Conservation (phyloP, 2,329 filamentous ascomycete species). For the Epichloe typhina region DNA sequence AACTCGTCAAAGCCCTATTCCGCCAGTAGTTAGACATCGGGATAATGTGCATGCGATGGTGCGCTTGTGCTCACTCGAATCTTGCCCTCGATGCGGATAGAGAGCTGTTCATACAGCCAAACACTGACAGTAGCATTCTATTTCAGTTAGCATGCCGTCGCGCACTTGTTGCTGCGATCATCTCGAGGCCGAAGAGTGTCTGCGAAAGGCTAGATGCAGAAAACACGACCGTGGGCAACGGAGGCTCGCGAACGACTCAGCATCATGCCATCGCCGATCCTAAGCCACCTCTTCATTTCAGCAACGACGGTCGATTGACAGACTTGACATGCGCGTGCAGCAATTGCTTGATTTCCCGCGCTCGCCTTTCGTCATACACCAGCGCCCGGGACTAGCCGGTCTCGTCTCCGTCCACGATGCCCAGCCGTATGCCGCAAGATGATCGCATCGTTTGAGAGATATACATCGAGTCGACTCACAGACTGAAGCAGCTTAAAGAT, state of each 20-base stretch:
- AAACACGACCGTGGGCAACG: too few species aligned
- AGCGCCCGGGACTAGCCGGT: not conserved
- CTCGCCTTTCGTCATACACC: not conserved
- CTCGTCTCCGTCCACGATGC: not conserved
- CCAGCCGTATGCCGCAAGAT: not conserved
- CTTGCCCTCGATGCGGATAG: constrained; percentile 89
- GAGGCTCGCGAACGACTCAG: too few species aligned
- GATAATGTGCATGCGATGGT: not conserved
- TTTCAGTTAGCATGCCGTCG: not conserved
- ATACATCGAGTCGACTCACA: constrained; percentile 17
- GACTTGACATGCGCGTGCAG: not conserved
- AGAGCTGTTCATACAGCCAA: constrained; percentile 94
- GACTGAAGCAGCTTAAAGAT: constrained; percentile 66
- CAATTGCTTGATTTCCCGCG: not conserved
- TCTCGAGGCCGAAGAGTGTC: not conserved
- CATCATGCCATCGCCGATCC: too few species aligned
- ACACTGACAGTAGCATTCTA: constrained; percentile 77
- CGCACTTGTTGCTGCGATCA: constrained; percentile 9
- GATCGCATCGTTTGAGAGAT: not conserved
- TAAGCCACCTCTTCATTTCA: too few species aligned
- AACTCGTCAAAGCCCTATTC: constrained; percentile 91
- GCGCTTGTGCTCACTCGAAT: constrained; percentile 55
- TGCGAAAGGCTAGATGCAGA: not conserved
- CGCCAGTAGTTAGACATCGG: not conserved
- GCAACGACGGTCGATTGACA: not conserved